phyloP scores from a whole-genome alignment of 2,329 filamentous ascomycete genomes.

The Orbilia blumenaviensis region DNA sequence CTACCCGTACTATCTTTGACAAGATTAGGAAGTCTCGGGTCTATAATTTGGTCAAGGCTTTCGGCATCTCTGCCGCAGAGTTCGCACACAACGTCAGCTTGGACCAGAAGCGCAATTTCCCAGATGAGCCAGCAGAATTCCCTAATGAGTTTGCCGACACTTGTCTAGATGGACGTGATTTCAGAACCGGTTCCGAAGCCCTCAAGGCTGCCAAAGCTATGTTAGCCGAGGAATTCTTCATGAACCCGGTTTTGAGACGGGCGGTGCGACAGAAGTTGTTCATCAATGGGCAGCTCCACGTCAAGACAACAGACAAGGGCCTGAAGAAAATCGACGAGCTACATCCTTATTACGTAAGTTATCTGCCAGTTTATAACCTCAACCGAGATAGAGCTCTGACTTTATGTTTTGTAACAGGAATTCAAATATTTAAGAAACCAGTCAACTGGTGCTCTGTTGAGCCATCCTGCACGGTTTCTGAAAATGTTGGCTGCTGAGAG shows the following conservation, averaged over 20 bases:
- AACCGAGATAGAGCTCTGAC: background rate
- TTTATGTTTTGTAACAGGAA: slow-evolving; percentile 66
- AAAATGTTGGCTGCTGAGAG: slow-evolving; percentile 98
- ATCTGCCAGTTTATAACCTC: background rate
- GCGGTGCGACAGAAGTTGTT: slow-evolving; percentile 86
- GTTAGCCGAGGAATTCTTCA: slow-evolving; percentile 88
- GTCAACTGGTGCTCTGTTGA: slow-evolving; percentile 80
- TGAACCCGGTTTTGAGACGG: slow-evolving; percentile 88
- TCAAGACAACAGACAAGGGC: slow-evolving; percentile 90
- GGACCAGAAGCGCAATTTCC: slow-evolving; percentile 78
- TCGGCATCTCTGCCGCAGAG: slow-evolving; percentile 87
- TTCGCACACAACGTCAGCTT: slow-evolving; percentile 86
- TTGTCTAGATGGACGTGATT: slow-evolving; percentile 75
- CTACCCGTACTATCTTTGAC: slow-evolving; percentile 81
- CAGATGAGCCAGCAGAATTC: slow-evolving; percentile 81
- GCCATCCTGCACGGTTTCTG: slow-evolving; percentile 86
- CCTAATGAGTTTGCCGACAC: slow-evolving; percentile 89
- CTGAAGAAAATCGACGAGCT: slow-evolving; percentile 91
- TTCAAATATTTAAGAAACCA: slow-evolving; percentile 96
- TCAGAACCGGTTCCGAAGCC: slow-evolving; percentile 77
- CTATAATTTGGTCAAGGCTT: slow-evolving; percentile 83
- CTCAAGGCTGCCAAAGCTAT: slow-evolving; percentile 82
- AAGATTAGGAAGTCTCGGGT: slow-evolving; percentile 81
- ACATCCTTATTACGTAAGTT: slow-evolving; percentile 79
- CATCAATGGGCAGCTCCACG: slow-evolving; percentile 82